These are phyloP conservation scores for Plectosphaerella cucumerina DNA, from an alignment of 2,329 filamentous ascomycete genomes.

Conservation along the genomic window DNA sequence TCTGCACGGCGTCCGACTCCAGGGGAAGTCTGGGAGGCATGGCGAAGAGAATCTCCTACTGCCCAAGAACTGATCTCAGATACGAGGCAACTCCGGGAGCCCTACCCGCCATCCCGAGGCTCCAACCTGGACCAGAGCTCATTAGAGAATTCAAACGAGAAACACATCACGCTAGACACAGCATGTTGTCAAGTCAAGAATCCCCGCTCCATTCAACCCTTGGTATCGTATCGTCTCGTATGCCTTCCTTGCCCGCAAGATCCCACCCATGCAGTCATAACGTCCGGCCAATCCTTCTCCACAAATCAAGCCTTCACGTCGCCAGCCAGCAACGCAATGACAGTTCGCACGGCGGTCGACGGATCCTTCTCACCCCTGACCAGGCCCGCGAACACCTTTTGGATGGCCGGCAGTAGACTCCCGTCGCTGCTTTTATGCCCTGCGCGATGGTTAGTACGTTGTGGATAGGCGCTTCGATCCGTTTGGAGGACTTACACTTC, in stretches of 20 bases:
- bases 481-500: slow-evolving; percentile 51
- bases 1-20: no score
- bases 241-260: not conserved
- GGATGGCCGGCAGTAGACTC: slow-evolving; percentile 52
- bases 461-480: no score
- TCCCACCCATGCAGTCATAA: not conserved
- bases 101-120: no score
- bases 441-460: slow-evolving; percentile 22
- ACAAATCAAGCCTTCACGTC: slow-evolving; percentile 19
- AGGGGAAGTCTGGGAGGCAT: no score
- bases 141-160: no score
- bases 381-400: slow-evolving; percentile 56
- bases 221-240: not conserved
- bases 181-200: no score
- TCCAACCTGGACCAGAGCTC: no score
- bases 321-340: slow-evolving; percentile 57
- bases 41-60: no score
- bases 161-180: no score
- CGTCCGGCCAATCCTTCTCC: not conserved
- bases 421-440: slow-evolving; percentile 57
- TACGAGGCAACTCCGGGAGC: no score
- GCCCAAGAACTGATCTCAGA: no score
- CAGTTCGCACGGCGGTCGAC: slow-evolving; percentile 50
- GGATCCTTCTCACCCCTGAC: slow-evolving; percentile 51
- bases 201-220: not conserved